A percentile compares a stretch with the other conserved stretches of the same genome.
Conservation (phyloP, 192 early-diverging fungal species). For the Jimgerdemannia flammicorona region DNA sequence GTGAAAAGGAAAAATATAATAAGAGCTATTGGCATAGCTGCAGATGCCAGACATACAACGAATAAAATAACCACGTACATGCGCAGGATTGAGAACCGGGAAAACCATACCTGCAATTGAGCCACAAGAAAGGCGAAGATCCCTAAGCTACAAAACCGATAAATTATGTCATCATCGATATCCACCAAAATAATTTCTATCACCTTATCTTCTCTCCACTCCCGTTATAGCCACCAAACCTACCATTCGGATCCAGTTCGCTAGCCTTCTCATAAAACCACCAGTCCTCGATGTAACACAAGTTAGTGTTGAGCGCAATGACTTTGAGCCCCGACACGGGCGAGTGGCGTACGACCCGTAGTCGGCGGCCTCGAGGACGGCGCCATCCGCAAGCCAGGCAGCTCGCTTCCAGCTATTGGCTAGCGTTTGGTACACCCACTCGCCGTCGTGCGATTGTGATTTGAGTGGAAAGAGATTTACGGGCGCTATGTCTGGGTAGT, state of each 20-base stretch:
- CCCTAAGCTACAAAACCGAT: conserved; percentile 1
- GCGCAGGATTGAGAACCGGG: background rate
- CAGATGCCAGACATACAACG: conserved; percentile 6
- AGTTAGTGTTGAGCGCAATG: conserved; percentile 56
- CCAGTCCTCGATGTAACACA: conserved; percentile 53
- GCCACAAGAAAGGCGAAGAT: conserved; percentile 44
- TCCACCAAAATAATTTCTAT: no score
- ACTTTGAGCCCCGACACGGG: conserved; percentile 43
- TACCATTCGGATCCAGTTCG: conserved; percentile 47
- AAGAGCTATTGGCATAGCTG: background rate
- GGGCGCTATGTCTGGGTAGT: conserved; percentile 25
- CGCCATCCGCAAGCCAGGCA: conserved; percentile 42
- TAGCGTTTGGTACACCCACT: conserved; percentile 45
- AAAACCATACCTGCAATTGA: conserved; percentile 24
- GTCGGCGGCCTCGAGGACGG: conserved; percentile 31
- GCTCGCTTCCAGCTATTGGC: conserved; percentile 39
- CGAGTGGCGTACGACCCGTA: conserved; percentile 45
- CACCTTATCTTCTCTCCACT: no score
- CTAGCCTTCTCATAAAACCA: conserved; percentile 40
- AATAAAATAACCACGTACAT: background rate
- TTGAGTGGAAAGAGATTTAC: conserved; percentile 36
- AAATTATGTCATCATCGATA: background rate
- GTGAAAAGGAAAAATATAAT: conserved; percentile 11
- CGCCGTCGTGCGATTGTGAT: conserved; percentile 19
- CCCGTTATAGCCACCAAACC: conserved; percentile 16